A percentile compares a stretch with the other conserved stretches of the same genome.
These are phyloP conservation scores for Phialophora tarda DNA, from an alignment of 2,329 filamentous ascomycete species.

Conservation along the genomic window DNA sequence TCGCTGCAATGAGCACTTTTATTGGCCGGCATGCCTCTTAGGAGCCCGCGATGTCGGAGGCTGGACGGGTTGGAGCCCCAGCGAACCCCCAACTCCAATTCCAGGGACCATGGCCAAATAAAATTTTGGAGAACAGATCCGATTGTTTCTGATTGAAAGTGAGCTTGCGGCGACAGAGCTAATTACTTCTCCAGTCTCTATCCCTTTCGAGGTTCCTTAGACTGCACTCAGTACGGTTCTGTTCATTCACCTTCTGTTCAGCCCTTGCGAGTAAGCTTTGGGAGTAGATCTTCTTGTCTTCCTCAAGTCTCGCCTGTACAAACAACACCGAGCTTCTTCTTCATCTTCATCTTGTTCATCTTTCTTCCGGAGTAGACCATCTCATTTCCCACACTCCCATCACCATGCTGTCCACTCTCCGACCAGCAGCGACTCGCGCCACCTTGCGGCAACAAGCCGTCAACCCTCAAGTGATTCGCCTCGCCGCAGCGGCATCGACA, in stretches of 20 bases:
- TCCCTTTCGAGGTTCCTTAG: neutral
- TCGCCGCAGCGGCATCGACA: conserved; percentile 72
- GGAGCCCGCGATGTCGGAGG: neutral
- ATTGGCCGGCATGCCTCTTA: neutral
- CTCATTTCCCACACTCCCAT: conserved; percentile 3
- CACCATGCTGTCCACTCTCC: conserved; percentile 55
- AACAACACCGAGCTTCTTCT: neutral
- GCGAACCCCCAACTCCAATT: conserved; percentile 3
- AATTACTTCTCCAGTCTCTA: neutral
- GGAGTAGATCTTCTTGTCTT: neutral
- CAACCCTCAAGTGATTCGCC: conserved; percentile 44
- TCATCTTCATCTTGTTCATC: neutral
- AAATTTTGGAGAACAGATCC: conserved; percentile 6
- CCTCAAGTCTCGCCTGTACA: neutral
- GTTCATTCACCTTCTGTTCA: neutral
- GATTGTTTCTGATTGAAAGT: neutral
- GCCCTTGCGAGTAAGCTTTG: neutral
- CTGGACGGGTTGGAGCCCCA: neutral
- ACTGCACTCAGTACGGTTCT: neutral
- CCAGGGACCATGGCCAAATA: conserved; percentile 1
- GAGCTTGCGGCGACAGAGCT: neutral
- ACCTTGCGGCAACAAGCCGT: conserved; percentile 44
- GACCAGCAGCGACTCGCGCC: conserved; percentile 50
- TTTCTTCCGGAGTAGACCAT: neutral
- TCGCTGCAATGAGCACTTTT: neutral